Evolutionary conservation across 257 asterid species (phyloP), one percentile per base, ranked within the genome.

Genomic region (Solanum habrochaites): DNA sequence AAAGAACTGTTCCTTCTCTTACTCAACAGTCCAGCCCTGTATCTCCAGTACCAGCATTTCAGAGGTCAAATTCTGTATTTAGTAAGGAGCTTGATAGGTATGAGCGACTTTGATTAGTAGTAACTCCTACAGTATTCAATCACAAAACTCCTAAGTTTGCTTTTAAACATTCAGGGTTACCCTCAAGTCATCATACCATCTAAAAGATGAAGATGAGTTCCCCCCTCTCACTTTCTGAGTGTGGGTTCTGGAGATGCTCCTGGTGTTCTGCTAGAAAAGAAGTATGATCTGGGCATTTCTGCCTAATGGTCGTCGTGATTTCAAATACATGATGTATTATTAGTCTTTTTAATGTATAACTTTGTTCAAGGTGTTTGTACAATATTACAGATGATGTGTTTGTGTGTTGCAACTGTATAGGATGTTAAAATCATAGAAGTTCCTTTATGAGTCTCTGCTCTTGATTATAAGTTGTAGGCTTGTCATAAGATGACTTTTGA

Each of bases 181-280:
- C 45, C 73, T 92, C 87, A 90, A 90, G 87, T 94, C 96, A 49
- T 86, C 97, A 1, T 96, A 96, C 92, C 94, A 69, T 86, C 95
- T 95, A 37, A 93, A 93, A 92, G 95, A 96, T 90, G 94, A 96
- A 42, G 98, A 91, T 9, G 98, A 96, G 85, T 96, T 96, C 89
- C 98, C 99, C 37, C 96, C 98, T 16, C 86, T 96, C 87, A 89
- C 97, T 82, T 86, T 86, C 86, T 93, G 92, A 93, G 77, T 86
- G 84, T 64, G 86, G 87, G 86, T 56, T 27, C 15, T 25, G 64
- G 83, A 77, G 58, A 80, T 80, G 27, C 67, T 47, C 85, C 85
- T 47, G 85, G 66, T 80, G 35, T 75, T 75, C 12, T 75, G 83
- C 83, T 75, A 75, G 20, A 39, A 40, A 73, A 45, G 82, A 21